Percentiles rank a stretch among this genome's conserved stretches.
Evolutionary conservation across 139 green algal genomes (phyloP).

Genomic region (Chlorella vulgaris): DNA sequence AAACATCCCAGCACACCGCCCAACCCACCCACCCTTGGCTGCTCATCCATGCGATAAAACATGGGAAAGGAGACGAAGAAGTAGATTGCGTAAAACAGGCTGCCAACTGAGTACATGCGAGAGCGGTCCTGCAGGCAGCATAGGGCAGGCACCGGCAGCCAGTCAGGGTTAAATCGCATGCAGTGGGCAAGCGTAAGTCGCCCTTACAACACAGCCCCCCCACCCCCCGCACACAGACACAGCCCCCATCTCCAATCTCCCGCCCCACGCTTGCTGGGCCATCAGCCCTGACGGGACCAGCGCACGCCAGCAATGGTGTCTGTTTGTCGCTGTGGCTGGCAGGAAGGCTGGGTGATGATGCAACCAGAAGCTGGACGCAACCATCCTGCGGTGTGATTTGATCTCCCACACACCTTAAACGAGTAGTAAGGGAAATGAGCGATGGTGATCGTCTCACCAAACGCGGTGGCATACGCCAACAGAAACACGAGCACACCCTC

Average conservation of each 20-base stretch:
- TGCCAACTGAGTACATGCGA: slow-evolving; percentile 92
- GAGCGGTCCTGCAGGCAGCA: slow-evolving; percentile 3
- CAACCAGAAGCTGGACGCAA: no score
- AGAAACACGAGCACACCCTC: slow-evolving; percentile 71
- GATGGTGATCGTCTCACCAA: slow-evolving; percentile 96
- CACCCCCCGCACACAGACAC: no score
- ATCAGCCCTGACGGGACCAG: no score
- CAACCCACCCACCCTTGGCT: not conserved
- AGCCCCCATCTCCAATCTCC: no score
- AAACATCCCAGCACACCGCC: not conserved
- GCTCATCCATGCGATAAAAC: slow-evolving; percentile 89
- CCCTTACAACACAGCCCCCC: not conserved
- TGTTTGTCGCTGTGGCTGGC: no score
- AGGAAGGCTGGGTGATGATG: no score
- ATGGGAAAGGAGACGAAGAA: slow-evolving; percentile 97
- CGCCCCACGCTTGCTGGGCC: no score
- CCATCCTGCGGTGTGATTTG: no score
- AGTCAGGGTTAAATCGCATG: not conserved
- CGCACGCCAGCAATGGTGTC: no score
- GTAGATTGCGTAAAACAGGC: slow-evolving; percentile 99
- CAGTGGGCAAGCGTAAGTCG: not conserved
- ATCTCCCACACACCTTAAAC: slow-evolving; percentile 53
- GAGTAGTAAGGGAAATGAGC: slow-evolving; percentile 96
- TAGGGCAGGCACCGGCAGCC: not conserved
- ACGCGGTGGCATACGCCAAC: slow-evolving; percentile 91